Evolutionary conservation across 2,329 filamentous ascomycete species (phyloP).

Genomic region (Fusarium tupiense): DNA sequence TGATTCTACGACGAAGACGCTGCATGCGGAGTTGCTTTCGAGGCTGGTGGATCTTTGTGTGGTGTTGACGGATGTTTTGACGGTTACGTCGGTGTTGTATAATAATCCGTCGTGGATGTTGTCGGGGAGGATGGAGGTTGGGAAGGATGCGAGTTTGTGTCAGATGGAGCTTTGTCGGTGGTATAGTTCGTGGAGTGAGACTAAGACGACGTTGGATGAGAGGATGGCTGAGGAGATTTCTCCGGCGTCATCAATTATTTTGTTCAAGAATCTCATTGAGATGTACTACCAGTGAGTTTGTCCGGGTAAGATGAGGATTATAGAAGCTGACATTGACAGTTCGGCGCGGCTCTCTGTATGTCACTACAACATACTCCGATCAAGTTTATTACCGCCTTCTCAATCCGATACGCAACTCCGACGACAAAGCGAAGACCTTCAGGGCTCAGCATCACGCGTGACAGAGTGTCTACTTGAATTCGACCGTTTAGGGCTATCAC

Average conservation of each 20-base stretch:
- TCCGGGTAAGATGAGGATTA: fast-evolving
- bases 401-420: conserved; percentile 8
- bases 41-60: conserved; percentile 40
- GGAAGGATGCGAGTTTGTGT: conserved; percentile 34
- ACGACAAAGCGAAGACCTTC: conserved; percentile 37
- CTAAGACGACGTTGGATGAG: conserved; percentile 25
- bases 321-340: background rate
- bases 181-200: conserved; percentile 35
- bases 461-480: conserved; percentile 38
- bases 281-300: conserved; percentile 42
- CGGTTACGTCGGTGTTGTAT: conserved; percentile 30
- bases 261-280: conserved; percentile 40
- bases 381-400: conserved; percentile 13
- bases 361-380: conserved; percentile 38
- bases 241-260: conserved; percentile 14
- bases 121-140: conserved; percentile 21
- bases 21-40: conserved; percentile 29
- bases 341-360: conserved; percentile 34
- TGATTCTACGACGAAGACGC: conserved; percentile 31
- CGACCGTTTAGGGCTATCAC: conserved; percentile 22
- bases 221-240: conserved; percentile 7
- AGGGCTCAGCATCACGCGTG: conserved; percentile 34
- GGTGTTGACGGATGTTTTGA: conserved; percentile 37
- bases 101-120: conserved; percentile 38
- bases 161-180: conserved; percentile 33